Base-by-base conservation (phyloP, 2,329 filamentous ascomycete species). In the Trichophyton simii region DNA sequence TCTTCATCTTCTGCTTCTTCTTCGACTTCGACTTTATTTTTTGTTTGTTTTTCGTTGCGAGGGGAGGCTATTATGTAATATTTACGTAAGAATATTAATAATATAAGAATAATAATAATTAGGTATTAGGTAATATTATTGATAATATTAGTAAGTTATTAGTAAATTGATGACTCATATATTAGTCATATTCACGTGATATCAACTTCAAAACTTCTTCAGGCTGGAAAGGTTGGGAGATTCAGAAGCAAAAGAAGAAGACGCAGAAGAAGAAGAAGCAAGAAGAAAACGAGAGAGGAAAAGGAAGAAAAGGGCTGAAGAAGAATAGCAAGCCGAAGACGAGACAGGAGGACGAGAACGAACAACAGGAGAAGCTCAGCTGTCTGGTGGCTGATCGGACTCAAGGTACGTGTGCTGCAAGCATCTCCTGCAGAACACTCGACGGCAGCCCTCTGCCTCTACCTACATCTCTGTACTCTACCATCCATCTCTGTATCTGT, bases 401-500 rank as follows among this genome's bases (percentile, higher is more conserved):
- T 50, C 41, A 60, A 50, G 46, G 46, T 46, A 60, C 41, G 41
- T 46, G 58, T 36, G 42, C 41, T 48, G 28, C 46, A 46, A 25
- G n/a, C 22, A 44, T 50, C 58, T 36, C 20, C 41, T 36, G 28
- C 58, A 36, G 46, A 34, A 59, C 52, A 28, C 46, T 18, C 22
- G 25, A 13, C 20, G 22, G 3, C 31, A 38, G 28, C 18, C 25
- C 18, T 18, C 46, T 50, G 46, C 18, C 18, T 18, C 18, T 50
- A 11, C 8, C 46, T 50, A 22, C 46, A 8, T 46, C 52, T 63
- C 52, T 52, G 61, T 71, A 31, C 18, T 18, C 42, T 46, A 20
- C n/a, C 15, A 42, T 42, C 18, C 46, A 22, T 50, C n/a, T 50
- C 20, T 50, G 18, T 22, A 9, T 50, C 46, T 50, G 18, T 48